These are phyloP conservation scores for Achlya hypogyna DNA, from an alignment of 352 stramenopile genomes.

Conservation along the genomic window DNA sequence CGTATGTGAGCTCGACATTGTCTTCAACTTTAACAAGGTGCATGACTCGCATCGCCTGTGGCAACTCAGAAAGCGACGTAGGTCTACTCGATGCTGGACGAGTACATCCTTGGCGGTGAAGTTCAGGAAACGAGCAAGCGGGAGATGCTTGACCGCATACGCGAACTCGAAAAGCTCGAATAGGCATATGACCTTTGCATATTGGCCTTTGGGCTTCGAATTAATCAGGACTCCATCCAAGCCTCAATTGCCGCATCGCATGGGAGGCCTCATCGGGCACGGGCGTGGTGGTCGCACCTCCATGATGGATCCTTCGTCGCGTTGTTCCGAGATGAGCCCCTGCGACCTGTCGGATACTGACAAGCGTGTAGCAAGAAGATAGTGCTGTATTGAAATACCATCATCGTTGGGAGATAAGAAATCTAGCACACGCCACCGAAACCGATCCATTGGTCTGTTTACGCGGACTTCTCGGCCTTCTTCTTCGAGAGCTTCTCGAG, in stretches of 20 bases:
- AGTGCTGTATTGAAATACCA: conserved; percentile 18
- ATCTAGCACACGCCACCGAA: conserved; percentile 14
- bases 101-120: conserved; percentile 92
- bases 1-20: conserved; percentile 96
- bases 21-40: conserved; percentile 94
- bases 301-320: too few relatives aligned
- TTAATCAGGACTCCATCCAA: too few relatives aligned
- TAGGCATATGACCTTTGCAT: conserved; percentile 23
- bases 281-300: too few relatives aligned
- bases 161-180: conserved; percentile 88
- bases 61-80: conserved; percentile 17
- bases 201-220: too few relatives aligned
- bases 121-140: conserved; percentile 88
- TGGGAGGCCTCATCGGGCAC: too few relatives aligned
- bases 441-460: conserved; percentile 18
- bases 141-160: conserved; percentile 89
- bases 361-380: conserved; percentile 23
- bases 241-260: too few relatives aligned
- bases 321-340: too few relatives aligned
- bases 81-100: conserved; percentile 91
- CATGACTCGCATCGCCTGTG: neutral
- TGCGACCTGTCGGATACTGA: too few relatives aligned
- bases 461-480: conserved; percentile 49
- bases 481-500: conserved; percentile 88
- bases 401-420: conserved; percentile 16